Base-by-base conservation (phyloP, 352 stramenopile species). In the Phytophthora crassamura region DNA sequence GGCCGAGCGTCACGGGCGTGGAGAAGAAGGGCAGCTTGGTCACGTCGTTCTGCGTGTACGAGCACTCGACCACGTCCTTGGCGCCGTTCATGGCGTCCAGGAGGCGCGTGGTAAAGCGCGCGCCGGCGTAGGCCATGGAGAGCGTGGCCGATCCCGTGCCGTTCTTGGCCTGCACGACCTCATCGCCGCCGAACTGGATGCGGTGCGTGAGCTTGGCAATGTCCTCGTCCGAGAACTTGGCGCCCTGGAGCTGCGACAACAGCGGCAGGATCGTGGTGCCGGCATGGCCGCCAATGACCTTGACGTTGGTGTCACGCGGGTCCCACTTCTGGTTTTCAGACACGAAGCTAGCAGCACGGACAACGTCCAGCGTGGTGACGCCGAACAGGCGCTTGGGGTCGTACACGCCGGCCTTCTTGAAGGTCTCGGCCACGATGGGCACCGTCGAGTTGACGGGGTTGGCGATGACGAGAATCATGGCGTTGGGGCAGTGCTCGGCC, bases 401-500 rank as follows among this genome's bases (percentile, higher is more conserved):
- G 86, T 99, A 99, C 33, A 98, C 95, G 39, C 91, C 90, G 33
- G 78, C 69, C 72, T 98, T 97, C 87, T 99, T 99, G 62, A 99
- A 91, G 6, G 98, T 97, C 84, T 99, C 98, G 42, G 97, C 97
- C 47, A 98, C 98, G 73, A 99, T 99, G 18, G 98, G 98, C 56
- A 99, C 97, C 15, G 97, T 99, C 42, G 94, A 99, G 88, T 99
- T 99, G 67, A 99, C 97, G 7, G 98, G 98, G 87, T 99, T 99
- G 64, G 91, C 97, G 75, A 99, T 99, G 78, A 99, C 98, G 43
- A 98, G 77, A 55, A 98, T 84, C 77, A 93, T 94, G 40, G 98
- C 98, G 56, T 99, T 84, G 9, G 98, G 98, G 84, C 97, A 99
- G 77, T 92, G 88, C 76, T 98, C 84, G 47, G 97, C 97, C 56